Evolutionary conservation across 1,284 basidiomycete species (phyloP), one percentile per base, ranked within the genome.

Genomic region (Agaricales sp.): DNA sequence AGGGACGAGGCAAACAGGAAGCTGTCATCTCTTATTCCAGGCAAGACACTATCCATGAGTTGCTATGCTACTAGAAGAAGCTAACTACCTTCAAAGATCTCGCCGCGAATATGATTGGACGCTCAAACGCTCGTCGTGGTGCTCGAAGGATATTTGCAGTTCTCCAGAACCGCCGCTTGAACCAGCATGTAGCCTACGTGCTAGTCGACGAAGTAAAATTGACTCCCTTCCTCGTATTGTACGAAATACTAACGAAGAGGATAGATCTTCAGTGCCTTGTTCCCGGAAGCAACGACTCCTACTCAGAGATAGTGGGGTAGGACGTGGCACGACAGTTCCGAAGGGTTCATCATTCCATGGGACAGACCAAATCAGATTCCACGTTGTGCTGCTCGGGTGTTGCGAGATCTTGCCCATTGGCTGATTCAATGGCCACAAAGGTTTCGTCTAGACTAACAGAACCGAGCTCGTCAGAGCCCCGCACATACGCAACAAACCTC

Each of bases 81-180:
- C n/a, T n/a, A n/a, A n/a, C n/a, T n/a, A 53, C 25, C 47, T 46
- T 45, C 23, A 45, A 53, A 92, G 95, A 97, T 59, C 67, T 97
- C 44, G 92, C 90, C 23, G 91, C 94, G 3, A 97, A 95, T 59
- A 91, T 97, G 82, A 95, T 98, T 54, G 95, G 95, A 6, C 75
- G 92, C 20, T 85, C 90, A 1, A 97, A 98, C 62, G 92, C 94
- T 8, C 78, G 92, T 4, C 77, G 92, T 43, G 95, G 93, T 3
- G 92, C 94, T 2, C 75, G 92, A 45, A 75, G 91, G 46, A 85
- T 95, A 52, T 97, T 97, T 61, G 84, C 92, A 1, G 89, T 94
- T 0, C 63, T 97, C 43, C 95, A 98, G 64, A 97, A 98, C 60
- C 77, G 84, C 49, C 74, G 94, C 16, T 69, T 98, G 30, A 97